Percentiles rank a stretch among this genome's conserved stretches.
Evolutionary conservation across 306 rosid genomes (phyloP).

Genomic region (Betula pendula): DNA sequence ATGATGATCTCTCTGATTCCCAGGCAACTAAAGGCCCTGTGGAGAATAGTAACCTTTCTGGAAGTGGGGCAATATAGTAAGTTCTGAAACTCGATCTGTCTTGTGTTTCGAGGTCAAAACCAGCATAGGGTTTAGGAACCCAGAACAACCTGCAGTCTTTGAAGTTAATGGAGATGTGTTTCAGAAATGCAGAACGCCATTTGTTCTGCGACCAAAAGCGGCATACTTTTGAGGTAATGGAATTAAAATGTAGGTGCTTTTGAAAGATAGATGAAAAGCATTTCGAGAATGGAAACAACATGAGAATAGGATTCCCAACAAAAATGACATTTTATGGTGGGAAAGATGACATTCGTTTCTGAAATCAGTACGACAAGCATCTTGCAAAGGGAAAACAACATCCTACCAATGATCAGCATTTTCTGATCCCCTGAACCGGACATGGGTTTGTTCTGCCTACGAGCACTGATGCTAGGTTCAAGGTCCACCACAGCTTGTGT

Average conservation of each 20-base stretch:
- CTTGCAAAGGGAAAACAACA: background rate
- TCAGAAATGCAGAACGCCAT: background rate
- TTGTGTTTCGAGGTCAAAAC: constrained; percentile 1
- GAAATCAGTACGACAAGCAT: background rate
- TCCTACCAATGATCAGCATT: background rate
- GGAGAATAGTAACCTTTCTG: constrained; percentile 17
- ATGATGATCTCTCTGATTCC: constrained; percentile 25
- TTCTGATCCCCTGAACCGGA: background rate
- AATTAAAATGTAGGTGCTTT: background rate
- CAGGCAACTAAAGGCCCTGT: constrained; percentile 17
- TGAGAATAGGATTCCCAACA: background rate
- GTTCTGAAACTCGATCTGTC: constrained; percentile 4
- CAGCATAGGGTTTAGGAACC: background rate
- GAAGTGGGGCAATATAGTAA: constrained; percentile 11
- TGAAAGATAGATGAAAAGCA: background rate
- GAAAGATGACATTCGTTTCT: background rate
- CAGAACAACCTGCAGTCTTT: background rate
- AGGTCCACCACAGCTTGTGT: background rate
- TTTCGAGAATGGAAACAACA: background rate
- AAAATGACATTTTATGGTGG: background rate
- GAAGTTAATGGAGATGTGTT: background rate
- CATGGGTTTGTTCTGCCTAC: background rate
- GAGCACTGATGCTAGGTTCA: background rate
- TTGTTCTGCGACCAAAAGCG: background rate
- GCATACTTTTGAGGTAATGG: background rate